Evolutionary conservation across 257 asterid genomes (phyloP), one percentile per base, ranked within the genome.

Genomic region (Linaria vulgaris): DNA sequence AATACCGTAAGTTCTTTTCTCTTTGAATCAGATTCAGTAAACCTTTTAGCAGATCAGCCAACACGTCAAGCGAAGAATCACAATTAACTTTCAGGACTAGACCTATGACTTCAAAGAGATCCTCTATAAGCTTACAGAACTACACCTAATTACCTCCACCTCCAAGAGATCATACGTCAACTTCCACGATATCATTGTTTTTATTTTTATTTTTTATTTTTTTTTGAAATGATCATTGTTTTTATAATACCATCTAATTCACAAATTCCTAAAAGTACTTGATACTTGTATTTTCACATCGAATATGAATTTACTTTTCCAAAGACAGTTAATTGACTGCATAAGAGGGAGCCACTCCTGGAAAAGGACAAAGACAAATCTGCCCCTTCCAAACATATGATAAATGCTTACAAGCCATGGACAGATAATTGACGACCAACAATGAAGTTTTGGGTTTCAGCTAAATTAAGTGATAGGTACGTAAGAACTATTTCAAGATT

Each of bases 1-100:
- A 55, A 58, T 20, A 44, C 23, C 3, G 34, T 27, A 41, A 67
- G 61, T 19, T 34, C 58, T 37, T 52, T n/a, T 17, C 51, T 64
- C 22, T 16, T 30, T 12, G 37, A 70, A 69, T 56, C 19, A 73
- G 47, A 24, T 21, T 62, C 17, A 24, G 20, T 61, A 52, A 63
- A 53, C 16, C 51, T 14, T 70, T 48, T 52, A 11, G 21, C 12
- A 14, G 34, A 23, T 24, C 65, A 6, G 55, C 16, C 27, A 59
- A 47, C 44, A 53, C 44, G 24, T n/a, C 62, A 66, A 58, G 12
- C 16, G 27, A 56, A 37, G 61, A 67, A 51, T 38, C 34, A 57
- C 46, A 60, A 63, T 49, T 43, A 11, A 17, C 51, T 39, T 20
- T 43, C 52, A 48, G 50, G 64, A 34, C 41, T 34, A 34, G 10